Evolutionary conservation across 768 basidiomycete species (phyloP).

Genomic region (Macrocybe gigantea): DNA sequence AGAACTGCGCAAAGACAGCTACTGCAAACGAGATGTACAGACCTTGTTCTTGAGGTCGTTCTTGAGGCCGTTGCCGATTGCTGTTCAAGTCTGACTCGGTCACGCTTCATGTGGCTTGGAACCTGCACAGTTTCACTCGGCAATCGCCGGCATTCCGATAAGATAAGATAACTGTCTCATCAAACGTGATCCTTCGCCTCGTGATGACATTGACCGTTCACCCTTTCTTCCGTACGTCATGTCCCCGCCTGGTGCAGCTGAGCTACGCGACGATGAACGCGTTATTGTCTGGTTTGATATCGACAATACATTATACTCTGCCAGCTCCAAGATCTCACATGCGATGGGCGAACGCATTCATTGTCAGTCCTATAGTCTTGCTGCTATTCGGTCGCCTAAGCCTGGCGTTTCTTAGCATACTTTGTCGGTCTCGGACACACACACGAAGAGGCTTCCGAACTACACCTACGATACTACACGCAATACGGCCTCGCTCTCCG

Average conservation of each 20-base stretch:
- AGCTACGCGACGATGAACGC: conserved; percentile 38
- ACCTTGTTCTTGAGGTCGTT: conserved; percentile 48
- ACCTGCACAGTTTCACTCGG: conserved; percentile 39
- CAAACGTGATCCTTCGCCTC: neutral
- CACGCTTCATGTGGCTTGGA: conserved; percentile 33
- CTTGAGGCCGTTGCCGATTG: conserved; percentile 40
- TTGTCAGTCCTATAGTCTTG: conserved; percentile 29
- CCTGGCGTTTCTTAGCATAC: conserved; percentile 43
- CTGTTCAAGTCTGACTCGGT: conserved; percentile 20
- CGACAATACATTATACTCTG: conserved; percentile 85
- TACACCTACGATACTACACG: conserved; percentile 70
- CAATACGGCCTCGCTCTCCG: conserved; percentile 81
- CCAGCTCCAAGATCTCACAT: conserved; percentile 66
- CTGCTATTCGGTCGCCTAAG: conserved; percentile 1
- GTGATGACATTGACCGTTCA: neutral
- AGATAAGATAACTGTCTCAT: conserved; percentile 18
- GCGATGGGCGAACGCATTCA: conserved; percentile 80
- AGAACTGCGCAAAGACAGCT: conserved; percentile 1
- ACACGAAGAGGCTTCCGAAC: conserved; percentile 59
- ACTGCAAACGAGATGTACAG: conserved; percentile 14
- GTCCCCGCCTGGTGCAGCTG: neutral
- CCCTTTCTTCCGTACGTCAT: neutral
- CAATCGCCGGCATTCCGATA: conserved; percentile 21
- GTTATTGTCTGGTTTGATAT: conserved; percentile 77
- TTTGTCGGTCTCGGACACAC: conserved; percentile 65